Evolutionary conservation across 163 green algal species (phyloP), one percentile per base, ranked within the genome.

Genomic region (Volvox carteri): DNA sequence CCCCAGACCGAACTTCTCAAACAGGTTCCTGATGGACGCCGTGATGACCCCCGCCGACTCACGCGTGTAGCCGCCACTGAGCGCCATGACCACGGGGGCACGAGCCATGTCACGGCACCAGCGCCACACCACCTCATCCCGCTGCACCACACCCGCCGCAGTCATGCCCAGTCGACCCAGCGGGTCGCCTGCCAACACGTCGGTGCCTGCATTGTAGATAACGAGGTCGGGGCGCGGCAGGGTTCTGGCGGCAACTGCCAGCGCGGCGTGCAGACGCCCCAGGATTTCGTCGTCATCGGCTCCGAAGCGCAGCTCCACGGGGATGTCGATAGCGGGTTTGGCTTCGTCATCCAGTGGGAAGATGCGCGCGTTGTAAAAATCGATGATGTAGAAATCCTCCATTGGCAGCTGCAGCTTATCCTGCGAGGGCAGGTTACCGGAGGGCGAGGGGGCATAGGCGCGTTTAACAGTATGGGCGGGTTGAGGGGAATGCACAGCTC

Each of bases 201-300:
- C 94, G 12, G 95, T 97, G 28, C 94, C 92, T 0, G 95, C 95
- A 87, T 98, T 98, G 92, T 96, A 97, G 0, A 97, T 28, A 4
- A 97, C 52, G 16, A 97, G 87, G 72, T 97, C 92, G n/a, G 93
- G 93, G 18, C 84, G 16, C 11, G 86, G 86, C 65, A 91, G 92
- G 9, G 39, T 39, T 7, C 14, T 11, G 16, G 78, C 81, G 4
- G 83, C 91, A 1, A 62, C 28, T 0, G 75, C 37, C 30, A 95
- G 87, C 19, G 87, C 90, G 4, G 16, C 33, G 3, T 89, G 9
- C 56, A 95, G 74, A 4, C 74, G 42, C 9, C 33, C 19, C 28
- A 95, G 86, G 83, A 95, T 94, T 25, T 83, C 72, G 1, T 74
- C 84, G 46, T 93, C 90, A 5, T 39, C 33, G 0, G 79, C 86